These are phyloP conservation scores for Mucor racemosus DNA, from an alignment of 371 early-diverging fungal species.

Conservation along the genomic window DNA sequence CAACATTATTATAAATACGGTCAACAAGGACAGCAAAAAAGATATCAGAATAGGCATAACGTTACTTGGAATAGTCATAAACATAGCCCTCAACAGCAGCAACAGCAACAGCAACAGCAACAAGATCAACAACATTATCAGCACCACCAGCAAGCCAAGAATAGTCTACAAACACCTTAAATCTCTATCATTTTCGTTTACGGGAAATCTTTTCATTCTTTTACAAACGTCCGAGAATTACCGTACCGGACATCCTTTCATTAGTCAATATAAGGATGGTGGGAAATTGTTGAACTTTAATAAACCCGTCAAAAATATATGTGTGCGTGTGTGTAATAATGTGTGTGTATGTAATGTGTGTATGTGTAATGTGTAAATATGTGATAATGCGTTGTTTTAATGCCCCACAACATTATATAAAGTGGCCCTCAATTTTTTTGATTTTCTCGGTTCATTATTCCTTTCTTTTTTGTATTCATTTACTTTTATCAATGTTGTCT, in stretches of 20 bases:
- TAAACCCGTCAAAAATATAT: not conserved
- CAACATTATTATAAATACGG: not conserved
- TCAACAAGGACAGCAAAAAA: not conserved
- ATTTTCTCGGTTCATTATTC: constrained; percentile 4
- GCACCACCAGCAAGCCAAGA: not conserved
- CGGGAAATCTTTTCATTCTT: constrained; percentile 9
- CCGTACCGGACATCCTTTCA: not conserved
- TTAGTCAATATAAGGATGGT: not conserved
- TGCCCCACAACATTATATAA: constrained; percentile 3
- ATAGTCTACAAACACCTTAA: constrained; percentile 1
- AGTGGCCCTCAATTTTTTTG: not conserved
- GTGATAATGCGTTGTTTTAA: no score
- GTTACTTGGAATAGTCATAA: not conserved
- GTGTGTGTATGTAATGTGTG: not conserved
- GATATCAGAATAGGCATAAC: not conserved
- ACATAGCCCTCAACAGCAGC: not conserved
- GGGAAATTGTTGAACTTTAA: constrained; percentile 7
- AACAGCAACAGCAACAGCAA: not conserved
- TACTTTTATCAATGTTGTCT: constrained; percentile 14
- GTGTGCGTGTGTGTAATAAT: not conserved
- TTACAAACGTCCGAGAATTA: constrained; percentile 1
- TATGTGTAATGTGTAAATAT: no score
- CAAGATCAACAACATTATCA: not conserved
- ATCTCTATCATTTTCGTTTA: not conserved
- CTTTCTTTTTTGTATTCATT: constrained; percentile 1